Evolutionary conservation across 1,139 yeast species (phyloP), one percentile per base, ranked within the genome.

Genomic region (Taphrina sp.): DNA sequence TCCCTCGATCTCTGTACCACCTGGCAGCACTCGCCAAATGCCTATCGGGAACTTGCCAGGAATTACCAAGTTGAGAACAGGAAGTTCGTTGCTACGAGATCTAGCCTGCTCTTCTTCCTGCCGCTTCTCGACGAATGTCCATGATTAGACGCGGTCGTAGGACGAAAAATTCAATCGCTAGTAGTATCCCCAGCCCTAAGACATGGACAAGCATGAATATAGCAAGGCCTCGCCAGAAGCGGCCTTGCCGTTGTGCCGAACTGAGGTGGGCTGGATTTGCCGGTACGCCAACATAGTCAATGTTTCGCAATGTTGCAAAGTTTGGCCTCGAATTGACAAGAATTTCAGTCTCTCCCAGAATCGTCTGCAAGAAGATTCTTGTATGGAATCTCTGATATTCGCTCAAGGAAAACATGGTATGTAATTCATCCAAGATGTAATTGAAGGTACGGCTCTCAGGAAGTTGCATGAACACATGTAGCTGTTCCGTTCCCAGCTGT

Each of bases 321-420:
- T 49, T 41, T n/a, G 54, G 54, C 20, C 54, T 22, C n/a, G 46
- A 28, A 24, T 38, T 38, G 19, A 49, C 54, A 20, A 49, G 35
- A 16, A 49, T 28, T 23, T 49, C 54, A 12, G 54, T 49, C 31
- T 49, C 54, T 16, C 54, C 54, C 3, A 49, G 39, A 8, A 38
- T 38, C 12, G 54, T 38, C 14, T 38, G 46, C 4, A 49, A 19
- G 17, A 29, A 49, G 14, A 49, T 49, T 23, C 54, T 38, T n/a
- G 54, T 39, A 10, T 49, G 54, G 20, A 26, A 8, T 10, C 45
- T 12, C 17, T 49, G 54, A 33, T 38, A 38, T 5, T 8, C 33
- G 14, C 46, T 38, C 16, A 49, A 16, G 10, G 20, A 7, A 16
- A 49, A 23, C 14, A 38, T 16, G 10, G 54, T 33, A 5, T 29